These are phyloP conservation scores for Fraxinus pennsylvanica DNA, from an alignment of 257 asterid species.

Conservation along the genomic window DNA sequence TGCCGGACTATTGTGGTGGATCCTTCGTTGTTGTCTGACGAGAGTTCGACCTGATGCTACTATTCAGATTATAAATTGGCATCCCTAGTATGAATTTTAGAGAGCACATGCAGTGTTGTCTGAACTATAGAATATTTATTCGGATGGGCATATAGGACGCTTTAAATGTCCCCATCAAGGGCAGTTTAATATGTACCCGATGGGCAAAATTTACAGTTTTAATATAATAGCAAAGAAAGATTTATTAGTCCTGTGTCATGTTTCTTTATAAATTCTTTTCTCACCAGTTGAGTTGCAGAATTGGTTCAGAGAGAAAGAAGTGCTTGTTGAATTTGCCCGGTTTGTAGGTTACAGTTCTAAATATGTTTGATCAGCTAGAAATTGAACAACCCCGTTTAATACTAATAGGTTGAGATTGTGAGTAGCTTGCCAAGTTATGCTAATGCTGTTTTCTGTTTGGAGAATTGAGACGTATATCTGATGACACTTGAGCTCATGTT, in stretches of 20 bases:
- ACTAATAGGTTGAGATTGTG: background rate
- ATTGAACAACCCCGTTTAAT: background rate
- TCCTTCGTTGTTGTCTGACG: too few relatives aligned
- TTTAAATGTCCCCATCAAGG: background rate
- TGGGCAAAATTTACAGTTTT: background rate
- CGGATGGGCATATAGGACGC: background rate
- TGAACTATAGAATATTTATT: background rate
- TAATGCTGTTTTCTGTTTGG: background rate
- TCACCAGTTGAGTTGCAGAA: background rate
- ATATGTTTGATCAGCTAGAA: background rate
- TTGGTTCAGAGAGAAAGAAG: background rate
- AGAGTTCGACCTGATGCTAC: too few relatives aligned
- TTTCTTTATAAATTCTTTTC: background rate
- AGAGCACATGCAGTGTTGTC: too few relatives aligned
- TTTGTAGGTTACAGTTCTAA: background rate
- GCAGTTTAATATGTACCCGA: background rate
- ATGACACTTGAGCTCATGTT: background rate
- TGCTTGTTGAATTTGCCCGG: background rate
- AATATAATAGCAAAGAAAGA: background rate
- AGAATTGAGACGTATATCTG: background rate
- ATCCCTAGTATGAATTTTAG: background rate
- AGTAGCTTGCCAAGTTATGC: background rate
- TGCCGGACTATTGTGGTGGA: conserved; percentile 20
- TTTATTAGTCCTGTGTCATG: background rate
- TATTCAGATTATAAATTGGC: background rate